These are phyloP conservation scores for Beauveria sp. DNA, from an alignment of 2,329 filamentous ascomycete genomes.

Conservation along the genomic window DNA sequence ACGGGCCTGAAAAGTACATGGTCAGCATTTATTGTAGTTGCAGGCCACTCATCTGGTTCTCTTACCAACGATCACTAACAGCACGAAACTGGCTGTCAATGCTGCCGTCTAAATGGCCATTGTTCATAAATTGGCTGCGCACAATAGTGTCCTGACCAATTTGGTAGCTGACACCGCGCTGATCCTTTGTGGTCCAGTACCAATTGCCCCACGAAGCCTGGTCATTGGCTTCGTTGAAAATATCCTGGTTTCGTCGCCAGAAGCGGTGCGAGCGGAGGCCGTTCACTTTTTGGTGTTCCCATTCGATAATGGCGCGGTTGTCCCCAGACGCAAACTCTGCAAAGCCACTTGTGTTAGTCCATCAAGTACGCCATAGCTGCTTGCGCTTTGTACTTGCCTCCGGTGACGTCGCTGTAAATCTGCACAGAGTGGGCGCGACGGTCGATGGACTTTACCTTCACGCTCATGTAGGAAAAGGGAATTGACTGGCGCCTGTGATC, in stretches of 20 bases:
- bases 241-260: slow-evolving; percentile 48
- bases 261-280: slow-evolving; percentile 59
- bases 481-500: slow-evolving; percentile 62
- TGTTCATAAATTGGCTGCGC: slow-evolving; percentile 56
- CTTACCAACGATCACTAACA: slow-evolving; percentile 28
- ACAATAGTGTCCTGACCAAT: slow-evolving; percentile 60
- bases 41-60: neutral
- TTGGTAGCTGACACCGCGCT: slow-evolving; percentile 54
- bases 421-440: slow-evolving; percentile 56
- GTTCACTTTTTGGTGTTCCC: slow-evolving; percentile 47
- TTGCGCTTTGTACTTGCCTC: neutral
- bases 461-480: slow-evolving; percentile 61
- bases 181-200: slow-evolving; percentile 61
- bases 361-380: slow-evolving; percentile 40
- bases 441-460: slow-evolving; percentile 55
- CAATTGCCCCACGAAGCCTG: slow-evolving; percentile 76
- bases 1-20: slow-evolving; percentile 49
- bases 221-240: slow-evolving; percentile 61
- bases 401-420: slow-evolving; percentile 63
- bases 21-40: neutral
- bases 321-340: slow-evolving; percentile 67
- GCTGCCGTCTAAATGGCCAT: slow-evolving; percentile 54
- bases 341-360: neutral
- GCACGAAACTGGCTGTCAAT: slow-evolving; percentile 54
- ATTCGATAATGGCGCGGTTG: slow-evolving; percentile 45